Base-by-base conservation (phyloP, 2,329 filamentous ascomycete genomes). In the Aspergillus pseudoterreus region DNA sequence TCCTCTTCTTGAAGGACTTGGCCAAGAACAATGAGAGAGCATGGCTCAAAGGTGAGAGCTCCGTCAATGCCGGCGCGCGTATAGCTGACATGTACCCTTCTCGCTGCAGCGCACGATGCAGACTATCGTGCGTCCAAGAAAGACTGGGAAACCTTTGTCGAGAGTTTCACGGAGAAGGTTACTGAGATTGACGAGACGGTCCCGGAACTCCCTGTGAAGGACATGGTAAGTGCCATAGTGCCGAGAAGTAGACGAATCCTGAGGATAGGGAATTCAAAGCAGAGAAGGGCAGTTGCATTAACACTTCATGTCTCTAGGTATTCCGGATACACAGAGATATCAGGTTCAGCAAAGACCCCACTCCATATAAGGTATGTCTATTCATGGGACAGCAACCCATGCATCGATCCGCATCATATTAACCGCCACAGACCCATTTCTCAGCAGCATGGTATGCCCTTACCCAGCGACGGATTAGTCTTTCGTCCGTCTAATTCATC, bases 261-360 rank as follows among this genome's bases (percentile, higher is more conserved):
- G 44, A 47, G 30, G 21, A 19, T 2, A 19, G 19, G 3, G 19
- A 3, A 19, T 19, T 19, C 19, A 19, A 19, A 19, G 19, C 27
- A 30, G 22, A 41, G 27, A 11, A 51, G 44, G 30, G 39, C 33
- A 52, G 33, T 17, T 47, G 35, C 33, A 54, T 54, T 59, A 51
- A 60, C 47, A 48, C 39, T 15, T 32, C 5, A 39, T 42, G 39
- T 44, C 51, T 43, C 24, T 35, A 84, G 81, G 77, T 90, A 44
- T 95, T 92, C 68, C 85, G 91, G 54, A 94, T 96, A 53, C 90
- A 95, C 71, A 80, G 91, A 61, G 91, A 96, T 62, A 81, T 94
- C 41, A 83, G 91, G 50, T 96, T 95, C 72, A 88, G 81, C 63
- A 87, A 89, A 60, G 86, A 95, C 63, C 87, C 82, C 17, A 94